A percentile compares a stretch with the other conserved stretches of the same genome.
These are phyloP conservation scores for Sporisorium sorghi DNA, from an alignment of 1,284 basidiomycete species.

Conservation along the genomic window DNA sequence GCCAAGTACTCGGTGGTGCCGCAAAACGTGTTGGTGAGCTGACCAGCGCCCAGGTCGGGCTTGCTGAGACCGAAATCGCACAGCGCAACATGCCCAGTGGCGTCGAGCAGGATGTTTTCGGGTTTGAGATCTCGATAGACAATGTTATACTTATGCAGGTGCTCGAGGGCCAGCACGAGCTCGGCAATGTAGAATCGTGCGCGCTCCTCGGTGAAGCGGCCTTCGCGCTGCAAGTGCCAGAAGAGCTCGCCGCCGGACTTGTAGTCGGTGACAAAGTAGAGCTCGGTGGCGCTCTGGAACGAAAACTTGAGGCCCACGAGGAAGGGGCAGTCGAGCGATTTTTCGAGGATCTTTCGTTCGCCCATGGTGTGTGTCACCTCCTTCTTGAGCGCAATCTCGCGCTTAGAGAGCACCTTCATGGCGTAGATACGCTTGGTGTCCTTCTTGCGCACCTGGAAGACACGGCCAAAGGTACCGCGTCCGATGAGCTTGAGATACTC, in stretches of 20 bases:
- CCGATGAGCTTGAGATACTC: conserved; percentile 99
- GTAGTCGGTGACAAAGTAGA: conserved; percentile 98
- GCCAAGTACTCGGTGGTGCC: conserved; percentile 90
- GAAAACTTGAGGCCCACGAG: conserved; percentile 97
- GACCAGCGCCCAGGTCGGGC: conserved; percentile 90
- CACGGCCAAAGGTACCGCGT: conserved; percentile 93
- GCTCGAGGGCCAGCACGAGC: conserved; percentile 91
- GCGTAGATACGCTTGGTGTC: conserved; percentile 99
- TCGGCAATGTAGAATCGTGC: conserved; percentile 98
- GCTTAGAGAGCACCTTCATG: conserved; percentile 99
- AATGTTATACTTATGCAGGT: conserved; percentile 96
- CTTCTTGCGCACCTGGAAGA: conserved; percentile 97
- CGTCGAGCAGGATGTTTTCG: conserved; percentile 96
- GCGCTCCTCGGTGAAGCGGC: conserved; percentile 92
- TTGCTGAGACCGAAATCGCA: conserved; percentile 99
- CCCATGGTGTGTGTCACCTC: conserved; percentile 99
- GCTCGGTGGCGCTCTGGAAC: conserved; percentile 94
- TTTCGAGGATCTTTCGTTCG: conserved; percentile 97
- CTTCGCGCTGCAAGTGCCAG: conserved; percentile 96
- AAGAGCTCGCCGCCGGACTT: conserved; percentile 97
- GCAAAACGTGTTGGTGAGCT: conserved; percentile 97
- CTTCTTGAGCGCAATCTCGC: conserved; percentile 98
- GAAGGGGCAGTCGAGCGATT: conserved; percentile 93
- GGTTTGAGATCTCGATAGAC: conserved; percentile 98
- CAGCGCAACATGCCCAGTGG: conserved; percentile 95